A percentile compares a stretch with the other conserved stretches of the same genome.
These are phyloP conservation scores for Fonsecaea multimorphosa DNA, from an alignment of 2,329 filamentous ascomycete genomes.

Conservation along the genomic window DNA sequence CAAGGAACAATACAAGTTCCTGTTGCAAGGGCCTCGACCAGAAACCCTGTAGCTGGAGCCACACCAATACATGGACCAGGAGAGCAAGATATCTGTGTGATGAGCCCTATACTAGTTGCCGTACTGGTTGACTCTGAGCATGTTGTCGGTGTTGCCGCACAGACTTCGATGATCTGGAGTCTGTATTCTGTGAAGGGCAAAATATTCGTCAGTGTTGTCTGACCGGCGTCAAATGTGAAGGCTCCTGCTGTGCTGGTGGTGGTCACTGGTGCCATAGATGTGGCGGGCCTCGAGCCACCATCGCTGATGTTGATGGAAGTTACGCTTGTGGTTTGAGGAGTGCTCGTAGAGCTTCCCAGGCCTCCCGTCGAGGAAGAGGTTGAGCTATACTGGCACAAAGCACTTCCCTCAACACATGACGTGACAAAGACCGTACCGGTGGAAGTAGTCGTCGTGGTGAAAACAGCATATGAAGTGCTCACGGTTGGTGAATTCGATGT, in stretches of 20 bases:
- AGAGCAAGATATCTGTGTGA: constrained; percentile 34
- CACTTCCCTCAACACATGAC: constrained; percentile 16
- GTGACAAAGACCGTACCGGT: constrained; percentile 24
- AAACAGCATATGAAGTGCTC: background rate
- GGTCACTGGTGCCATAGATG: background rate
- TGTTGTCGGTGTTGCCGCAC: constrained; percentile 23
- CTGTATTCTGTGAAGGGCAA: constrained; percentile 29
- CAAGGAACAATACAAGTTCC: constrained; percentile 25
- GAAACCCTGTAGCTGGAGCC: constrained; percentile 22
- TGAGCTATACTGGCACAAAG: constrained; percentile 10
- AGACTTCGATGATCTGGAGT: constrained; percentile 31
- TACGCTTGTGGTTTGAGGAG: constrained; percentile 9
- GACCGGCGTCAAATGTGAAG: constrained; percentile 22
- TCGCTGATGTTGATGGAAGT: constrained; percentile 13
- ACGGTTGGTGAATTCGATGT: background rate
- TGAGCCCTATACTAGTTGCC: constrained; percentile 18
- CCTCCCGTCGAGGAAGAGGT: background rate
- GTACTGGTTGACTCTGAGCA: constrained; percentile 27
- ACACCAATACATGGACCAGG: constrained; percentile 28
- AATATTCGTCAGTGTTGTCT: constrained; percentile 28
- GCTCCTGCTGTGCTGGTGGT: constrained; percentile 19
- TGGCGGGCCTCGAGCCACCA: constrained; percentile 15
- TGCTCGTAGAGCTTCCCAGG: background rate
- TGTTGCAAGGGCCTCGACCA: constrained; percentile 22
- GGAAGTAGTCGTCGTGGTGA: constrained; percentile 22